phyloP scores from a whole-genome alignment of 306 rosid genomes.

The Rosa rugosa region DNA sequence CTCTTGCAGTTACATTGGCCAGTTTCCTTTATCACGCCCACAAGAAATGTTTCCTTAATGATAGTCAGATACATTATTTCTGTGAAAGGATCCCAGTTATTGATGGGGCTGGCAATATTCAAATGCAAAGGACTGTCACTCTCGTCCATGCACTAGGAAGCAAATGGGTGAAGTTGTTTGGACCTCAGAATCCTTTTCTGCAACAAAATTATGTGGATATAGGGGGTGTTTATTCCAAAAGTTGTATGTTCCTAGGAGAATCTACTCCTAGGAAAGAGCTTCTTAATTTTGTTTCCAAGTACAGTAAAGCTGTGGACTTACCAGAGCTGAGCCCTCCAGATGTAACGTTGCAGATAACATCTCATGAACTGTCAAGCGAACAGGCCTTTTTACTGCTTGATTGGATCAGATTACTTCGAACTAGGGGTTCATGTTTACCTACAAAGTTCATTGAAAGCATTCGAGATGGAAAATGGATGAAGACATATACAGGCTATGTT shows the following conservation, averaged over 20 bases:
- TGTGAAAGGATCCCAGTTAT: conserved; percentile 6
- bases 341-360: conserved; percentile 7
- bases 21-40: conserved; percentile 11
- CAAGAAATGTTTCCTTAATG: conserved; percentile 5
- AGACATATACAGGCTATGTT: conserved; percentile 5
- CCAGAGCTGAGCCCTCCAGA: conserved; percentile 20
- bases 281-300: conserved; percentile 15
- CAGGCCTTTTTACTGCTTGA: conserved; percentile 18
- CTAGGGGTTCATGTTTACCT: conserved; percentile 4
- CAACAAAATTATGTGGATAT: conserved; percentile 14
- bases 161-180: conserved; percentile 25
- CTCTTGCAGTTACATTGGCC: neutral
- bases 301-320: conserved; percentile 14
- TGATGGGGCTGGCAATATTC: conserved; percentile 16
- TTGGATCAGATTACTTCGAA: neutral
- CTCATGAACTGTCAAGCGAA: conserved; percentile 16
- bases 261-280: neutral
- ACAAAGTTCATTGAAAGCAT: conserved; percentile 20
- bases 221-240: conserved; percentile 2
- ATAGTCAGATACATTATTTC: neutral
- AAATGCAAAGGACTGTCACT: conserved; percentile 1
- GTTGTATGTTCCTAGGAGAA: conserved; percentile 17
- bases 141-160: conserved; percentile 18
- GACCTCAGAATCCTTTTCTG: conserved; percentile 8
- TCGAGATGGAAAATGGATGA: conserved; percentile 24